phyloP scores from a whole-genome alignment of 192 early-diverging fungal species.

The Coemansia sp. region DNA sequence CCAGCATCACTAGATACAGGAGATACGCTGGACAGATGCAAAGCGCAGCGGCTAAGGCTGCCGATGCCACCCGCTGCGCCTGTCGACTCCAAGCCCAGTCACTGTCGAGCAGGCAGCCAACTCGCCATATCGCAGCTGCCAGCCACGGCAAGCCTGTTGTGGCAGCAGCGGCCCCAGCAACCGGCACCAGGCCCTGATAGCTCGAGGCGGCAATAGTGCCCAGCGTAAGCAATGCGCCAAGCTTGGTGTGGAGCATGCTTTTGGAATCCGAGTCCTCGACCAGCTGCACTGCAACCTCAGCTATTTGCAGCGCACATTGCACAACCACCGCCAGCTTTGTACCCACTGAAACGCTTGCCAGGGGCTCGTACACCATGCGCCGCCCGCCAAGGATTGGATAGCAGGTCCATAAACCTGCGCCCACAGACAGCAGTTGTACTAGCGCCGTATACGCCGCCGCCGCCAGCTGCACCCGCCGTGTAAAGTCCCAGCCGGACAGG shows the following conservation, averaged over 20 bases:
- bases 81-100: neutral
- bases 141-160: neutral
- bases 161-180: constrained; percentile 3
- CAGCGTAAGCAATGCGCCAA: neutral
- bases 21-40: neutral
- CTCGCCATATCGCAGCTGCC: neutral
- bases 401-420: neutral
- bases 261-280: neutral
- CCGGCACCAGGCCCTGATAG: neutral
- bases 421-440: neutral
- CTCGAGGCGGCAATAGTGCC: neutral
- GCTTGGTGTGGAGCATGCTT: neutral
- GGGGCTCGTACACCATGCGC: neutral
- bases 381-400: neutral
- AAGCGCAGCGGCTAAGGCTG: neutral
- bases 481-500: neutral
- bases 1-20: neutral
- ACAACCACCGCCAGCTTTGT: constrained; percentile 10
- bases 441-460: neutral
- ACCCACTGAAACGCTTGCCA: neutral
- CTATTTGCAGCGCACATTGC: constrained; percentile 9
- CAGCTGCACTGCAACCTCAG: neutral
- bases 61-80: neutral
- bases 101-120: neutral
- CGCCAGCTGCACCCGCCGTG: neutral